Evolutionary conservation across 2,329 filamentous ascomycete genomes (phyloP), one percentile per base, ranked within the genome.

Genomic region (Pyricularia pennisetigena): DNA sequence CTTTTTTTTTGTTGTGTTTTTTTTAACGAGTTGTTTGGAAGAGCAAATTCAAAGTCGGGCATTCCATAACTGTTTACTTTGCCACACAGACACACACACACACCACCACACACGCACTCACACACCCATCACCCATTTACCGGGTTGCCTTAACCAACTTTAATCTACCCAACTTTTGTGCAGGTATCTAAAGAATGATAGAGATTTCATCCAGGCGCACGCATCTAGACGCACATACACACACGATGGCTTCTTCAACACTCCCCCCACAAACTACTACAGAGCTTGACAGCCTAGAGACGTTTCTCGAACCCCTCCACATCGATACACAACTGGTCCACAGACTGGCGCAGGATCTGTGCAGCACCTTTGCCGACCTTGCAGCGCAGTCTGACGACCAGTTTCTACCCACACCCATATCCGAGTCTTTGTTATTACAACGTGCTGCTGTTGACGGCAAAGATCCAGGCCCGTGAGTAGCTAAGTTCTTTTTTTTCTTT

Each of bases 361-460:
- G 79, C 67, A 71, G 72, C 14, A 82, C 79, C 28, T 89, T 86
- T 72, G 76, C 74, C 26, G 73, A 77, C 7, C 78, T 89, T 64
- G 83, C 86, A 26, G 81, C 82, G 68, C 76, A 85, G 49, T 86
- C 85, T 0, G 69, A 76, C 26, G 78, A 83, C 57, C 86, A 88
- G 73, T 89, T 88, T 72, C 75, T 89, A 41, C 80, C 85, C 12
- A 88, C 86, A 3, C 86, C 86, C 64, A 86, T 89, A 71, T 85
- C 84, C 3, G 85, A 88, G 71, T 83, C 83, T 7, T 82, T 88
- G 67, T 74, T 88, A 70, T 80, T 83, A 54, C 85, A 83, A 12
- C 76, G 79, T 12, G 57, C n/a, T 61, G 77, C 76, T 26, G 76
- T 79, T 54, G 73, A 74, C 67, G 78, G 79, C 70, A 79, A 26